Base-by-base conservation (phyloP, 2,329 filamentous ascomycete species). In the Verticillium alfalfae region DNA sequence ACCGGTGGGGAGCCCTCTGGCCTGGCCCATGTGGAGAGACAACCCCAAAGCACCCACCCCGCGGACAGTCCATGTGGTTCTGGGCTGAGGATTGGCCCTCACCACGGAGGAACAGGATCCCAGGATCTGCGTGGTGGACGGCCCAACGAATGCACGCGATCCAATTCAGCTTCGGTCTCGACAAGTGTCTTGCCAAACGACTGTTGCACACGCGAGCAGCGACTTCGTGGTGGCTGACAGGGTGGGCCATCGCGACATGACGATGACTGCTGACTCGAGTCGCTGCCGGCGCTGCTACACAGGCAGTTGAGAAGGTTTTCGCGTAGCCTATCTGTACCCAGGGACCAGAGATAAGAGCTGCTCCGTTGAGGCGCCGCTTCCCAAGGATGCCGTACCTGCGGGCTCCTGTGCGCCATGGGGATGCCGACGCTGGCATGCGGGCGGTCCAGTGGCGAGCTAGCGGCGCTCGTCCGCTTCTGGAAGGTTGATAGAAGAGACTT, bases 401-500 rank as follows among this genome's bases (percentile, higher is more conserved):
- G 45, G 45, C 10, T 52, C 45, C 45, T 52, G 45, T 18, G 45
- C 45, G 45, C 18, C 45, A 52, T 52, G 45, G 45, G 45, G 45
- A 52, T 18, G 45, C 45, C 45, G 45, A 52, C 22, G 18, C 45
- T 52, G 45, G 45, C 22, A 52, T 52, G 56, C 57, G 57, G 57
- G 57, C 38, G 38, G 38, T 16, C 55, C 58, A 62, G 64, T 65
- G 63, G 64, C 61, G 60, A 63, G 58, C 64, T 61, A 65, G 63
- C 63, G 63, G 64, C 64, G 64, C 60, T 61, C 65, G 64, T 62
- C 67, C 67, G 52, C 45, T 69, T 69, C 63, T 68, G 67, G 67
- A 69, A 69, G 67, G 67, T 68, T 68, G 64, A 67, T 65, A 63
- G 67, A 68, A 66, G 58, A 59, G 45, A 54, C 26, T 56, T 37